Evolutionary conservation across 805 yeast genomes (phyloP), one percentile per base, ranked within the genome.

Genomic region (Ogataea kodamae): DNA sequence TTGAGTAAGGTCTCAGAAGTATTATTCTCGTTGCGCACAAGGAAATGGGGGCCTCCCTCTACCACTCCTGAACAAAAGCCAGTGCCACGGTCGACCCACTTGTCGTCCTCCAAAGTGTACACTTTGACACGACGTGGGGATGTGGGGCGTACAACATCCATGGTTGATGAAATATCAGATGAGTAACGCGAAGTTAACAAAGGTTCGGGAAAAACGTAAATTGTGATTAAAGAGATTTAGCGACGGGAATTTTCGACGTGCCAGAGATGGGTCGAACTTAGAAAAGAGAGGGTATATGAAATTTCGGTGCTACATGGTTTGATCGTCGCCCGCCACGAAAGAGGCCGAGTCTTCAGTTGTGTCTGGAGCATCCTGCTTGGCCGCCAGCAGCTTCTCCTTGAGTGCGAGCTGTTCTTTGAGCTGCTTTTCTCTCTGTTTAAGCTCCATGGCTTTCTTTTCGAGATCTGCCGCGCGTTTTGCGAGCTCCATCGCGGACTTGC

Each of bases 61-160:
- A 80, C 48, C 43, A 78, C 80, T 6, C 97, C 97, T 30, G 73
- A 70, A 51, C 96, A 87, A 54, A 74, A 81, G 0, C 98, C 97
- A 0, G 97, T 88, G 12, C 97, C 97, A 29, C 81, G 75, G 53
- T 90, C 97, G 23, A 76, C 66, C 98, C 98, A 90, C 48, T 76
- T 81, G 30, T 81, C 89, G 18, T 83, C 81, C 23, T 76, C 78
- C 19, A 92, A 65, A 10, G 84, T 69, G 54, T 90, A 92, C n/a
- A 92, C 90, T 54, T 89, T 90, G 30, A 90, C 98, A 44, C 97
- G 66, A 52, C 88, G 74, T 9, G 88, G 84, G 17, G 66, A 45
- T 7, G 57, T 53, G 18, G 50, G 41, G 22, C 44, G 47, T 36
- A 45, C 35, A 22, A 24, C 28, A 16, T 46, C 50, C 50, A 43